phyloP scores from a whole-genome alignment of 164 flowering plant genomes.

The Annona squamosa region DNA sequence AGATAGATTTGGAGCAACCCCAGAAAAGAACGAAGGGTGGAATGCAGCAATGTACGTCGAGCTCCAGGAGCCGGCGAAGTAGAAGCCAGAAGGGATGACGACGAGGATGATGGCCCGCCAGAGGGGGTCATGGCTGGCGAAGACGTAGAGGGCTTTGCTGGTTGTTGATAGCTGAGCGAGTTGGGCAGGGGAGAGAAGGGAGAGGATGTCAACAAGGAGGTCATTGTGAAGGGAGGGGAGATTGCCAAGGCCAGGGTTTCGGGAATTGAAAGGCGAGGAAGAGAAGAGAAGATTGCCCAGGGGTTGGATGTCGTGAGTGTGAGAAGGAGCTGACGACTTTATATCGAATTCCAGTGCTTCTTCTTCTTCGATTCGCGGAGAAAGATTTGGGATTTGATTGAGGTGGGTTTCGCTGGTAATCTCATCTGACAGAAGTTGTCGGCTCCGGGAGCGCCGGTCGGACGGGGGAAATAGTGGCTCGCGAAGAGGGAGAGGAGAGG shows the following conservation, averaged over 20 bases:
- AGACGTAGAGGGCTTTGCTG: slow-evolving; percentile 78
- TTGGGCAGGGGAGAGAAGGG: slow-evolving; percentile 44
- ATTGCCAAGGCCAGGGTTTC: slow-evolving; percentile 82
- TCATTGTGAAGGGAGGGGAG: slow-evolving; percentile 66
- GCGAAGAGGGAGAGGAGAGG: too few relatives aligned
- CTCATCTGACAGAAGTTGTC: too few relatives aligned
- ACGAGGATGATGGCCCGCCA: slow-evolving; percentile 91
- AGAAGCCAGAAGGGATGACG: slow-evolving; percentile 40
- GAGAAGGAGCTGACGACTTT: slow-evolving; percentile 52
- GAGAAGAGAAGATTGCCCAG: slow-evolving; percentile 68
- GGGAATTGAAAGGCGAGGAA: slow-evolving; percentile 51
- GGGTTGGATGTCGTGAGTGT: slow-evolving; percentile 77
- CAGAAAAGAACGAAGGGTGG: slow-evolving; percentile 25
- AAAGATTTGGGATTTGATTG: too few relatives aligned
- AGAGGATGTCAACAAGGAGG: slow-evolving; percentile 74
- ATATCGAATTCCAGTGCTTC: slow-evolving; percentile 50
- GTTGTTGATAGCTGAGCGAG: slow-evolving; percentile 63
- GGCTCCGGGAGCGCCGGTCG: too few relatives aligned
- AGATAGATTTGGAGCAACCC: slow-evolving; percentile 1
- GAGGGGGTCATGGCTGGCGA: slow-evolving; percentile 77
- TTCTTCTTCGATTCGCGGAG: too few relatives aligned
- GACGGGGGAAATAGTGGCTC: too few relatives aligned
- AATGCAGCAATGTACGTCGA: slow-evolving; percentile 45
- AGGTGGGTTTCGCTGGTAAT: too few relatives aligned
- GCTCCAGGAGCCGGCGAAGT: slow-evolving; percentile 69